Base-by-base conservation (phyloP, 1,284 basidiomycete genomes). In the Somion occarium region DNA sequence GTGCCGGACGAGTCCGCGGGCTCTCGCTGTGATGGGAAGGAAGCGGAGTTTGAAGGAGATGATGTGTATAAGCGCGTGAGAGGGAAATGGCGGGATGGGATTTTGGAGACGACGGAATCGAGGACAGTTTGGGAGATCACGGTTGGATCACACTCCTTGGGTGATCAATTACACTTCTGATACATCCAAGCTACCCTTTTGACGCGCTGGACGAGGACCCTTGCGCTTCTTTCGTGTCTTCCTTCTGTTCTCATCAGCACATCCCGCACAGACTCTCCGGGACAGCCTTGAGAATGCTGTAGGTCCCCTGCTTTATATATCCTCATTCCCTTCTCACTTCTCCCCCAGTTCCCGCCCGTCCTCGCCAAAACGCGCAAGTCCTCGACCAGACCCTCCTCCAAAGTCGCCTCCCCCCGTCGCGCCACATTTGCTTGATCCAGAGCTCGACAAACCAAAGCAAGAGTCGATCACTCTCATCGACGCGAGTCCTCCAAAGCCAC, bases 251-350 rank as follows among this genome's bases (percentile, higher is more conserved):
- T 34, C 51, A 55, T 55, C 54, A 55, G 48, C 48, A 50, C 52
- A 44, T 51, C 52, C 43, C 23, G 53, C 47, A 42, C 53, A 52
- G 50, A 44, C 52, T 37, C 51, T 39, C 49, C 51, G 38, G 49
- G 48, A 51, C 56, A 52, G 51, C 50, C 54, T 55, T 55, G 51
- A 50, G 50, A 57, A 53, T 51, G 44, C 44, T 48, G 56, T 57
- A 53, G 38, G 56, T 56, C 7, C 38, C 22, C 25, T 49, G 20
- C 23, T 22, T 48, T 53, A 51, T 49, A 49, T 52, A 51, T 50
- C 53, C 48, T 50, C 37, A 47, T 41, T 25, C n/a, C 23, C 19
- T 23, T 38, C 37, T 34, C 46, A 5, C 15, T 48, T 19, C 23
- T 39, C 9, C 45, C 11, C 11, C 13, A 48, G 38, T 23, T 48